Evolutionary conservation across 2,329 filamentous ascomycete species (phyloP), one percentile per base, ranked within the genome.

Genomic region (Leptographium procerum): DNA sequence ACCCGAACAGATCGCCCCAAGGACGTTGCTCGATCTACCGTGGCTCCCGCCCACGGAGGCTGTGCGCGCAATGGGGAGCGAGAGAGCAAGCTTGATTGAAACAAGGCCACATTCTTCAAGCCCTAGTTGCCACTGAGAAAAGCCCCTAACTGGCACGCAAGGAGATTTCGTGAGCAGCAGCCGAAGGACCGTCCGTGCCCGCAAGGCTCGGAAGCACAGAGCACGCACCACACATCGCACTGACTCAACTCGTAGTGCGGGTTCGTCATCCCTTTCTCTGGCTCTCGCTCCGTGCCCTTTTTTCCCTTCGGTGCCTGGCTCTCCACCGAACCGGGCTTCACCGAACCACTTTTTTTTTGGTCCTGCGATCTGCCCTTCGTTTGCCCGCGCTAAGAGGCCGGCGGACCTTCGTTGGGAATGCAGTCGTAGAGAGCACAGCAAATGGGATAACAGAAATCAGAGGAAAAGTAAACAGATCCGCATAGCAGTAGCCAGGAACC

Each of bases 91-190:
- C 40, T 19, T 43, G 19, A 8, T 43, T 19, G 40, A 43, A 9
- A 19, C 24, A 40, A 24, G 33, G 13, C 7, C 26, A 22, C 53
- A 55, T 55, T 55, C 53, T 55, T 55, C 53, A 55, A 36, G 40
- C 24, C 13, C 10, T 24, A 9, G 34, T 29, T 24, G 33, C 19
- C 36, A 26, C 24, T n/a, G 5, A 16, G 47, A 58, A 52, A 45
- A 33, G 26, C 52, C 34, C 29, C 47, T 51, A 51, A 60, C 60
- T 63, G 61, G 61, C 61, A 63, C 57, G 61, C 61, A 61, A 61
- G 55, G 61, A 61, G 55, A 61, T 63, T 56, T 36, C 28, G 45
- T 26, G 9, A 22, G 9, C 45, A 48, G 45, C 45, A 48, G 45
- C 24, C 45, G 43, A 7, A 47, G 47, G 29, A 1, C 24, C 22